Evolutionary conservation across 2,329 filamentous ascomycete species (phyloP).

Genomic region (Balansia obtecta): DNA sequence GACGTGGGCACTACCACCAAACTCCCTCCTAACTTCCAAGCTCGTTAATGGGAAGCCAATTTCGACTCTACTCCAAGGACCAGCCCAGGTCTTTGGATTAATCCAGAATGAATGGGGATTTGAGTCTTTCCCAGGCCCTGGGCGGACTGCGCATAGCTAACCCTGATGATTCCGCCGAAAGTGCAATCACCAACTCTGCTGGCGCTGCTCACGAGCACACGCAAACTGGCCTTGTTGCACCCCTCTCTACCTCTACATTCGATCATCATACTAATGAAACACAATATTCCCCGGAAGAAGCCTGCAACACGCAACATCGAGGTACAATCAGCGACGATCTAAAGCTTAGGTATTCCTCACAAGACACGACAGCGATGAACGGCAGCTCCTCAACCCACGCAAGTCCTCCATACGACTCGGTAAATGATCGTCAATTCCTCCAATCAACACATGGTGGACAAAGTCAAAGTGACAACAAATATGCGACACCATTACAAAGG

Average conservation of each 20-base stretch:
- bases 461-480: slow-evolving; percentile 42
- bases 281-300: background rate
- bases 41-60: background rate
- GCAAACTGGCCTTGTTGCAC: slow-evolving; percentile 7
- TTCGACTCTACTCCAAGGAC: slow-evolving; percentile 12
- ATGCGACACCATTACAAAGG: slow-evolving; percentile 59
- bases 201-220: slow-evolving; percentile 12
- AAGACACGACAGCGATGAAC: background rate
- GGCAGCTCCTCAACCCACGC: background rate
- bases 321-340: background rate
- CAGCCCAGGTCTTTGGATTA: slow-evolving; percentile 12
- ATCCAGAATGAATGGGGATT: slow-evolving; percentile 71
- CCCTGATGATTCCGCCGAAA: slow-evolving; percentile 58
- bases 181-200: slow-evolving; percentile 1
- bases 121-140: slow-evolving; percentile 83
- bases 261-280: background rate
- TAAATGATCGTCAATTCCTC: slow-evolving; percentile 8
- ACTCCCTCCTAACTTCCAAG: slow-evolving; percentile 1
- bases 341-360: background rate
- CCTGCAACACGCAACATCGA: background rate
- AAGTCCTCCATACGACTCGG: slow-evolving; percentile 1
- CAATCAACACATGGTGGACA: slow-evolving; percentile 13
- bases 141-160: slow-evolving; percentile 95
- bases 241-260: slow-evolving; percentile 4
- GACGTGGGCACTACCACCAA: background rate